Conservation (phyloP, 2,329 filamentous ascomycete genomes). For the Fusarium vanettenii region DNA sequence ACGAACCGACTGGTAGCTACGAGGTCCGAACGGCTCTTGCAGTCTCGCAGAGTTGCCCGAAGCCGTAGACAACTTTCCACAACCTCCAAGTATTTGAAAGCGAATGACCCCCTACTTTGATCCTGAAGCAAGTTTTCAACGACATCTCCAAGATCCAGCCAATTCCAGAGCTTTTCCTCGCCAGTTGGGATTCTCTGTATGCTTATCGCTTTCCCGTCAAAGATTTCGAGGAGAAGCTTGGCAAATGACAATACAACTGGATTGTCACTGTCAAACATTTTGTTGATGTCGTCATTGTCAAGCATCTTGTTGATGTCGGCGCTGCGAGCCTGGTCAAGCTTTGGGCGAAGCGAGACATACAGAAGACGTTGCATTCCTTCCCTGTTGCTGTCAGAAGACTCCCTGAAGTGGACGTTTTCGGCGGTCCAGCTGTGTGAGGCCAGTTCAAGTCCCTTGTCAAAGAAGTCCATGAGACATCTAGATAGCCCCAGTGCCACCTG, state of each 20-base stretch:
- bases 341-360: not conserved
- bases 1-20: not conserved
- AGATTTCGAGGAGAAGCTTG: not conserved
- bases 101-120: not conserved
- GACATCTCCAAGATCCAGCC: not conserved
- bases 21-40: not conserved
- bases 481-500: not conserved
- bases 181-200: not conserved
- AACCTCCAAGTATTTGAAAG: not conserved
- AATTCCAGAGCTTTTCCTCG: not conserved
- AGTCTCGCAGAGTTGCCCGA: not conserved
- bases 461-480: too few relatives aligned
- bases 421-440: too few relatives aligned
- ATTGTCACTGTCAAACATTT: not conserved
- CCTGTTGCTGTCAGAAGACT: rapidly evolving
- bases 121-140: not conserved
- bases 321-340: not conserved
- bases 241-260: not conserved
- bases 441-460: too few relatives aligned
- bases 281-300: not conserved
- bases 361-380: not conserved
- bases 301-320: not conserved
- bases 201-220: not conserved
- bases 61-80: not conserved
- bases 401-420: not conserved